phyloP scores from a whole-genome alignment of 495 filamentous ascomycete species.

The Tuber melanosporum region DNA sequence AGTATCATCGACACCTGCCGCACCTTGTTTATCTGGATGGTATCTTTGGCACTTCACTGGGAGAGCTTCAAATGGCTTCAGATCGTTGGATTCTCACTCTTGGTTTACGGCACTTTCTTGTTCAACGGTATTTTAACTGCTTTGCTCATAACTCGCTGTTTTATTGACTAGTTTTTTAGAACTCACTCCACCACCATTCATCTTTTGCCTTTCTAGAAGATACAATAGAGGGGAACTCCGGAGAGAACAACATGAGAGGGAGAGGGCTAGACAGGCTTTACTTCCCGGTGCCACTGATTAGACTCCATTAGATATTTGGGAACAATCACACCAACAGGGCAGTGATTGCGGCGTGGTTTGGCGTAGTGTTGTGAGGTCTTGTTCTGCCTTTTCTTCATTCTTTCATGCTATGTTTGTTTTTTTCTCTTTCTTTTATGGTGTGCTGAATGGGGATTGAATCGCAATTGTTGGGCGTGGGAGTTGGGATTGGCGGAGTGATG shows the following conservation, averaged over 20 bases:
- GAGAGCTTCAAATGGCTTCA: slow-evolving; percentile 98
- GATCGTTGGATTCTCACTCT: slow-evolving; percentile 74
- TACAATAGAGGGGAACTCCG: neutral
- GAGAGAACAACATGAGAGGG: neutral
- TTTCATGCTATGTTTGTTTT: neutral
- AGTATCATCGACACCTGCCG: slow-evolving; percentile 96
- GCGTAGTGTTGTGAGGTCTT: neutral
- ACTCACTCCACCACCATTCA: neutral
- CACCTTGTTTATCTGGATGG: slow-evolving; percentile 96
- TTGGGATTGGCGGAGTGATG: neutral
- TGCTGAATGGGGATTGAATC: neutral
- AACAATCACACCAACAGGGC: neutral
- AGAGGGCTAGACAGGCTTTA: slow-evolving; percentile 1
- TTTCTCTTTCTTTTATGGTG: neutral
- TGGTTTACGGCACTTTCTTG: slow-evolving; percentile 94
- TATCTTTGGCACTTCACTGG: slow-evolving; percentile 88
- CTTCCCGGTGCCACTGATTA: slow-evolving; percentile 1
- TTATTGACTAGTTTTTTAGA: neutral
- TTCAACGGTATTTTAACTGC: slow-evolving; percentile 61
- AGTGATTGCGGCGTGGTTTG: neutral
- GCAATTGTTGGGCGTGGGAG: neutral
- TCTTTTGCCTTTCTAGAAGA: neutral
- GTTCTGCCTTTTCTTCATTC: neutral
- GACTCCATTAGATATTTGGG: neutral
- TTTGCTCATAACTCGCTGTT: neutral